phyloP scores from a whole-genome alignment of 768 basidiomycete genomes.

The Amanita muscaria region DNA sequence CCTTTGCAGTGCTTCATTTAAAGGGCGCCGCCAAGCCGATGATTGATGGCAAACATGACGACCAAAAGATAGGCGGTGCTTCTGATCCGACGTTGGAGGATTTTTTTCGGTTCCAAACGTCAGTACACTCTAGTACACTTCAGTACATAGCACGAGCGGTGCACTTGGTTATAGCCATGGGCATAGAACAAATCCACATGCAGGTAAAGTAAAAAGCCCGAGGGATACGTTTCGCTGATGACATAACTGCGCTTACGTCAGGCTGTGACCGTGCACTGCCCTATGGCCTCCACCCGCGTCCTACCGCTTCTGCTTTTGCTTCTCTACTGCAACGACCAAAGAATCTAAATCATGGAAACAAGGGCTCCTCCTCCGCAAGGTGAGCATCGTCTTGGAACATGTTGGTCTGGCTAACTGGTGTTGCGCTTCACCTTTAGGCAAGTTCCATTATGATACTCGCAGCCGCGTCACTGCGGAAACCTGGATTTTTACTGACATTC shows the following conservation, averaged over 20 bases:
- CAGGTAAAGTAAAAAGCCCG: too few relatives aligned
- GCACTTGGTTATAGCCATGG: too few relatives aligned
- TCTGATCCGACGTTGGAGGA: too few relatives aligned
- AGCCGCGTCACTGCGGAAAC: neutral
- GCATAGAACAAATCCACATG: too few relatives aligned
- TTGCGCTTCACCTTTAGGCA: conserved; percentile 10
- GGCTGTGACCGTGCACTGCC: neutral
- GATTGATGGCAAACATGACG: conserved; percentile 4
- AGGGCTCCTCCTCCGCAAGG: conserved; percentile 35
- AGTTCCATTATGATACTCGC: conserved; percentile 9
- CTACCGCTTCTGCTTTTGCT: neutral
- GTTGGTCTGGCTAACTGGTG: conserved; percentile 8
- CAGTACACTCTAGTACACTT: too few relatives aligned
- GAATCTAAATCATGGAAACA: conserved; percentile 20
- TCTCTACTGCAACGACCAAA: neutral
- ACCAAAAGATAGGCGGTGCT: neutral
- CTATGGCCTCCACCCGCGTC: too few relatives aligned
- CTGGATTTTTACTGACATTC: neutral
- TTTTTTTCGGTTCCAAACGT: too few relatives aligned
- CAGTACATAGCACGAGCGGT: too few relatives aligned
- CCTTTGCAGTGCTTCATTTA: conserved; percentile 5
- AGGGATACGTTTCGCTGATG: too few relatives aligned
- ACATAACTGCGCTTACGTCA: too few relatives aligned
- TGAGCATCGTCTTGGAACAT: conserved; percentile 13
- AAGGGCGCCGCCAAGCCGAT: neutral